Percentiles rank a stretch among this genome's conserved stretches.
Conservation (phyloP, 495 filamentous ascomycete genomes). For the Copromyces sp. region DNA sequence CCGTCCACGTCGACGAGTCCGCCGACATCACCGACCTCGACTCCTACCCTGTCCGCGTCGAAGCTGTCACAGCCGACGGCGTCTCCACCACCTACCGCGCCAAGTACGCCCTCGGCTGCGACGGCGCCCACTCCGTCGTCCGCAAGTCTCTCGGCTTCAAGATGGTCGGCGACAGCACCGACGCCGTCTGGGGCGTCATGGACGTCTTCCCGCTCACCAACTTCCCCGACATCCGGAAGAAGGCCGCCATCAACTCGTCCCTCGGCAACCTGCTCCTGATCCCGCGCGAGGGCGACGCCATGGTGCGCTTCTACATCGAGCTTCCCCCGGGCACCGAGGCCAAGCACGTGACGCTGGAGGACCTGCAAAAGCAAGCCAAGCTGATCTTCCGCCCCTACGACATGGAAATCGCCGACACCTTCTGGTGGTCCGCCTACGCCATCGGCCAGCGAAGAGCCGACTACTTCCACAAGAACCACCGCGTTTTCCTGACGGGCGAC, state of each 20-base stretch:
- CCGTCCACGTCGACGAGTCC: constrained; percentile 42
- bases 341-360: constrained; percentile 39
- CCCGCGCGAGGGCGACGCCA: constrained; percentile 52
- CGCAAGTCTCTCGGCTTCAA: constrained; percentile 56
- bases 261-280: constrained; percentile 51
- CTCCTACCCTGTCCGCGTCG: constrained; percentile 45
- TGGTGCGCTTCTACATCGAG: constrained; percentile 55
- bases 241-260: constrained; percentile 43
- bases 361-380: constrained; percentile 48
- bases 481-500: constrained; percentile 60
- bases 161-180: constrained; percentile 66
- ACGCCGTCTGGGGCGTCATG: constrained; percentile 67
- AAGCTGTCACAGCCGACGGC: constrained; percentile 39
- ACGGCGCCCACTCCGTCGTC: constrained; percentile 66
- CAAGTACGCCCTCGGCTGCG: constrained; percentile 65
- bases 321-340: constrained; percentile 30
- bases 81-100: constrained; percentile 44
- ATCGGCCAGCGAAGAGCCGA: constrained; percentile 54
- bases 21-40: constrained; percentile 25
- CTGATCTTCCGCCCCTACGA: constrained; percentile 46
- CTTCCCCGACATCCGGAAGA: constrained; percentile 66
- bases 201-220: constrained; percentile 64
- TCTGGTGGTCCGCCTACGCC: constrained; percentile 55
- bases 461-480: constrained; percentile 41
- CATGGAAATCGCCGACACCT: constrained; percentile 33